Conservation (phyloP, 495 filamentous ascomycete genomes). For the Podospora australis region DNA sequence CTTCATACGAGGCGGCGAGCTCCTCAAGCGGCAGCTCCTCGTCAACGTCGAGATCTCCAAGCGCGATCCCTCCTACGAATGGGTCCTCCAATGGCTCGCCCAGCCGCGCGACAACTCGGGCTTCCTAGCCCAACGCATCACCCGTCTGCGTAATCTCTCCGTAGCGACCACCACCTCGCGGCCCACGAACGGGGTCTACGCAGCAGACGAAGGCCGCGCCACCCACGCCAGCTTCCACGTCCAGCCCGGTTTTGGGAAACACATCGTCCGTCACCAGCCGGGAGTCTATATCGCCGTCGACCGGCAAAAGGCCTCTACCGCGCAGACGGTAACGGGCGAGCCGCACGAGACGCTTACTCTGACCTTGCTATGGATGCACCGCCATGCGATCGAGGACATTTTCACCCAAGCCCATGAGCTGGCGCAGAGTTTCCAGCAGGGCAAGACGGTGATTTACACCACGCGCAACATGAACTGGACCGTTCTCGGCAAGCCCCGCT, state of each 20-base stretch:
- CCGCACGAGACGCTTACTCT: constrained; percentile 93
- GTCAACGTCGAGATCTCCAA: constrained; percentile 92
- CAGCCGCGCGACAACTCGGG: constrained; percentile 57
- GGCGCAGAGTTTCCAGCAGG: constrained; percentile 68
- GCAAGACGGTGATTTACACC: constrained; percentile 92
- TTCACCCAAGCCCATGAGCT: constrained; percentile 79
- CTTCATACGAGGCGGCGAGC: constrained; percentile 56
- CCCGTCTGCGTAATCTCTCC: constrained; percentile 44
- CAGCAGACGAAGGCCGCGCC: constrained; percentile 55
- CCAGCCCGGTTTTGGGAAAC: constrained; percentile 83
- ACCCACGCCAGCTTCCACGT: constrained; percentile 74
- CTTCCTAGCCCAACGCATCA: constrained; percentile 40
- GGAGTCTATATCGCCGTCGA: constrained; percentile 76
- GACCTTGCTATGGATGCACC: constrained; percentile 82
- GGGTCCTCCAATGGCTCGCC: constrained; percentile 92
- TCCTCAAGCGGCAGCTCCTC: constrained; percentile 78
- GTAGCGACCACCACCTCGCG: constrained; percentile 46
- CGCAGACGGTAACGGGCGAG: constrained; percentile 65
- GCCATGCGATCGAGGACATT: constrained; percentile 77
- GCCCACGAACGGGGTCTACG: constrained; percentile 56
- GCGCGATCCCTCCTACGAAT: constrained; percentile 86
- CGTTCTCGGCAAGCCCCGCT: constrained; percentile 77
- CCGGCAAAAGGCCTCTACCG: constrained; percentile 70
- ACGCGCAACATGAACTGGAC: constrained; percentile 74
- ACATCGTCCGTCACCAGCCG: constrained; percentile 78